Conservation (phyloP, 331 rosid species). For the Phaseolus coccineus region DNA sequence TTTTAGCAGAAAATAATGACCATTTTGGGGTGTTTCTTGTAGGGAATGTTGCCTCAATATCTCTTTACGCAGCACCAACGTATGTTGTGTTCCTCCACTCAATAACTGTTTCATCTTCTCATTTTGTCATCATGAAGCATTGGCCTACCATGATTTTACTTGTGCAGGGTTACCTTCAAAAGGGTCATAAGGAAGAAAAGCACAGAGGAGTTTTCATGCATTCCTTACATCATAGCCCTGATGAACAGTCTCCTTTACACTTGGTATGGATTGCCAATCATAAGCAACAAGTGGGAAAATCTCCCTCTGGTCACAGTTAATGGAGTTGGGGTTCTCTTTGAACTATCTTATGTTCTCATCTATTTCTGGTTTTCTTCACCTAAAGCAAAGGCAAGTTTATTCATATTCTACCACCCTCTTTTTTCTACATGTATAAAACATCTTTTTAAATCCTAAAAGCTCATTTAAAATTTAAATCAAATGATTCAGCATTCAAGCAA, state of each 20-base stretch:
- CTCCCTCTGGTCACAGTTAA: constrained; percentile 73
- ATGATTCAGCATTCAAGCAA: neutral
- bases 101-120: neutral
- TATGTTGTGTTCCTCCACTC: constrained; percentile 45
- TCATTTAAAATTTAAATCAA: neutral
- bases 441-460: neutral
- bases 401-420: neutral
- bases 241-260: constrained; percentile 75
- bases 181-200: constrained; percentile 78
- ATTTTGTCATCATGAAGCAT: constrained; percentile 3
- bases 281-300: constrained; percentile 77
- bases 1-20: constrained; percentile 28
- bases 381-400: constrained; percentile 61
- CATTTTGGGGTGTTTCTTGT: constrained; percentile 37
- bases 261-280: constrained; percentile 86
- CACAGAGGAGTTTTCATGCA: constrained; percentile 80
- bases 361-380: constrained; percentile 68
- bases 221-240: constrained; percentile 72
- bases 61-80: constrained; percentile 80
- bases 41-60: constrained; percentile 84
- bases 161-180: constrained; percentile 65
- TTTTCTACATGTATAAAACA: neutral
- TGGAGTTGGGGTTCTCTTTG: constrained; percentile 73
- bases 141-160: neutral
- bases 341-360: constrained; percentile 69